These are phyloP conservation scores for Corymbia maculata DNA, from an alignment of 345 rosid genomes.

Conservation along the genomic window DNA sequence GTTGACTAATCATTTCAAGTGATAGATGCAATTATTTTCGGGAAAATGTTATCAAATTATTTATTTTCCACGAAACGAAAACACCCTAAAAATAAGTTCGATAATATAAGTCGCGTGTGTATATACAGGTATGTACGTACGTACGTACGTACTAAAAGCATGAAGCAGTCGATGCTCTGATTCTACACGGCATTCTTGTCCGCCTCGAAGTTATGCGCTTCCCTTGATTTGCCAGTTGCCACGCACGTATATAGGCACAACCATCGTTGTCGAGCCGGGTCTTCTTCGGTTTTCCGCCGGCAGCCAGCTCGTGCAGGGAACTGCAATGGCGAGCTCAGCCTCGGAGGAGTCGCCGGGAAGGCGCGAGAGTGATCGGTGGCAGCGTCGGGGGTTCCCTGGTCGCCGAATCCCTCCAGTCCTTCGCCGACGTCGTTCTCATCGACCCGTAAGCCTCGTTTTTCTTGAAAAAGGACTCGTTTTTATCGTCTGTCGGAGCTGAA, in stretches of 20 bases:
- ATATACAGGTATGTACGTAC: no score
- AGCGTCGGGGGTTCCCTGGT: conserved; percentile 34
- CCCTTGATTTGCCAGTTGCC: not conserved
- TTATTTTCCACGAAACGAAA: not conserved
- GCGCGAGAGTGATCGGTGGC: conserved; percentile 23
- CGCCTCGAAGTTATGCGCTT: not conserved
- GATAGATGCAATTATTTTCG: no score
- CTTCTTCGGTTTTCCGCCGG: not conserved
- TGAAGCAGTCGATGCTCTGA: not conserved
- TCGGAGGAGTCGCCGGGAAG: not conserved
- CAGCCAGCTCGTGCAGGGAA: not conserved
- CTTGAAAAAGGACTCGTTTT: not conserved
- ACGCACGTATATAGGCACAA: not conserved
- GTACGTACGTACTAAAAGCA: no score
- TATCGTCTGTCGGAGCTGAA: not conserved
- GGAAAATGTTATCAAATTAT: no score
- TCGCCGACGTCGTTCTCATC: conserved; percentile 27
- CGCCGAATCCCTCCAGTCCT: conserved; percentile 25
- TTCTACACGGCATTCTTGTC: not conserved
- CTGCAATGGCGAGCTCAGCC: not conserved
- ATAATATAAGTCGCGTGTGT: no score
- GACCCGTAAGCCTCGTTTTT: conserved; percentile 21
- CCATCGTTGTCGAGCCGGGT: not conserved
- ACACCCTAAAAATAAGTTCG: no score
- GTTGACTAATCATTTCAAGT: no score